Conservation (phyloP, 805 yeast species). For the Henningerozyma blattae region DNA sequence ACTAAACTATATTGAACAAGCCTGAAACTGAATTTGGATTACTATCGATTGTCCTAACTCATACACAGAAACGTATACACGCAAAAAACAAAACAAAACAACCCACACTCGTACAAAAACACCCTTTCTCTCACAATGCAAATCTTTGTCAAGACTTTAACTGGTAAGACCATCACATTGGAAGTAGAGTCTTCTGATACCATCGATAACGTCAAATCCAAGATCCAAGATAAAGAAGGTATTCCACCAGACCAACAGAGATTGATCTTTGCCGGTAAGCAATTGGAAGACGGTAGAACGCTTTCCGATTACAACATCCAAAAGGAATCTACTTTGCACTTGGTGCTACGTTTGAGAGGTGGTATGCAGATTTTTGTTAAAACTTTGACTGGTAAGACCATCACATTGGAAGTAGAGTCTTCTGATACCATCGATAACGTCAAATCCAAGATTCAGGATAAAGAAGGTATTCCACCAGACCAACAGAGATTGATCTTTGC, state of each 20-base stretch:
- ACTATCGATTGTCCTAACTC: too few relatives aligned
- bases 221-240: conserved; percentile 94
- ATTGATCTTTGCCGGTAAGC: conserved; percentile 92
- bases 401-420: conserved; percentile 89
- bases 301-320: conserved; percentile 91
- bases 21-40: too few relatives aligned
- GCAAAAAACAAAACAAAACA: too few relatives aligned
- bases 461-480: conserved; percentile 64
- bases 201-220: conserved; percentile 87
- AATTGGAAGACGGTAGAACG: conserved; percentile 92
- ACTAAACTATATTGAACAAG: too few relatives aligned
- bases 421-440: conserved; percentile 92
- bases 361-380: conserved; percentile 91
- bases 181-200: conserved; percentile 90
- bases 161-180: conserved; percentile 82
- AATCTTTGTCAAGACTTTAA: conserved; percentile 79
- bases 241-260: conserved; percentile 96
- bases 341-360: conserved; percentile 81
- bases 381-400: conserved; percentile 95
- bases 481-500: conserved; percentile 61
- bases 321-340: conserved; percentile 80
- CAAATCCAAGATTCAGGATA: conserved; percentile 65
- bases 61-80: too few relatives aligned
- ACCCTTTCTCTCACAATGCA: conserved; percentile 38
- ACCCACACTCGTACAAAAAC: too few relatives aligned